These are phyloP conservation scores for Cenchrus purpureus DNA, from an alignment of 176 grass and related monocot genomes.

Conservation along the genomic window DNA sequence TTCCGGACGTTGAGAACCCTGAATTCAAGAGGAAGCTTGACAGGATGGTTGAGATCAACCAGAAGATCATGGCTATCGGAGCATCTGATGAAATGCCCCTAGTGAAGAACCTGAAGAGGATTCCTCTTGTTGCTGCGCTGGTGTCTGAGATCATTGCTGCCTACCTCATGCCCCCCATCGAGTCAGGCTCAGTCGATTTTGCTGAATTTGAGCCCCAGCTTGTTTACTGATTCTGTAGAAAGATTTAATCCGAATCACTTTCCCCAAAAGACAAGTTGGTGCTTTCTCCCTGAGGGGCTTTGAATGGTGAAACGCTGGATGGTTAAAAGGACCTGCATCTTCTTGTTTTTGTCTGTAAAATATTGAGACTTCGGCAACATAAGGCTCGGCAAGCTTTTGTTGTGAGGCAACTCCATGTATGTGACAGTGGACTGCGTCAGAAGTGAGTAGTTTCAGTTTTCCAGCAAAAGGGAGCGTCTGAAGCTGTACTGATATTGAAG, in stretches of 20 bases:
- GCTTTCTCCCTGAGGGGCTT: constrained; percentile 24
- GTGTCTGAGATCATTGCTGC: constrained; percentile 81
- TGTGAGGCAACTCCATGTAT: constrained; percentile 38
- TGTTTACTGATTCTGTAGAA: constrained; percentile 74
- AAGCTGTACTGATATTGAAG: constrained; percentile 35
- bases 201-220: constrained; percentile 89
- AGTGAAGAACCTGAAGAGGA: constrained; percentile 89
- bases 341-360: constrained; percentile 50
- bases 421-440: constrained; percentile 43
- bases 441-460: constrained; percentile 37
- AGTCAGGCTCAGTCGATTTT: constrained; percentile 90
- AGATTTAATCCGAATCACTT: constrained; percentile 24
- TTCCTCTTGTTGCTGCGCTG: constrained; percentile 75
- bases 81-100: constrained; percentile 58
- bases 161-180: constrained; percentile 91
- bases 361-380: constrained; percentile 32
- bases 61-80: constrained; percentile 61
- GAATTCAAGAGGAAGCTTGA: constrained; percentile 98
- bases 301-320: constrained; percentile 39
- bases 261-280: constrained; percentile 25
- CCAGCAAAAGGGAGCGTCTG: constrained; percentile 19
- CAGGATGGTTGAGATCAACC: constrained; percentile 81
- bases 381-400: constrained; percentile 26
- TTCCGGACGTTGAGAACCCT: constrained; percentile 88
- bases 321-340: constrained; percentile 41